phyloP scores from a whole-genome alignment of 768 basidiomycete genomes.

The Russula brevipes region DNA sequence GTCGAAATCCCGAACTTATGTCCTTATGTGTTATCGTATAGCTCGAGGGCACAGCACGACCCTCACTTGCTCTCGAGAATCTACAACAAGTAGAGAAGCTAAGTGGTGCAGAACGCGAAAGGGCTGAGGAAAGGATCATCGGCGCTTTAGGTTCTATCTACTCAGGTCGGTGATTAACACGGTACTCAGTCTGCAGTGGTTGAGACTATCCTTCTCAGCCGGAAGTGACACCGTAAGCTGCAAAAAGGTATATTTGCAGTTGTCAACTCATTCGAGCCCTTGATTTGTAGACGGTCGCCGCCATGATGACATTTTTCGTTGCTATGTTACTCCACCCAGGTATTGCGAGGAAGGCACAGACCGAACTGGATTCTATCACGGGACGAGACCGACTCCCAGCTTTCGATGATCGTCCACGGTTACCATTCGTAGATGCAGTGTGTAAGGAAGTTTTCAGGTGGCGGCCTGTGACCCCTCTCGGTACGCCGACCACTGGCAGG shows the following conservation, averaged over 20 bases:
- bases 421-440: background rate
- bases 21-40: background rate
- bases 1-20: too few species aligned
- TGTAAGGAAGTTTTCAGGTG: background rate
- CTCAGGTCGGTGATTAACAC: background rate
- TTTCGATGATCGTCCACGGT: background rate
- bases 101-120: background rate
- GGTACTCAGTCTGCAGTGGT: too few species aligned
- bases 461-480: background rate
- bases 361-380: background rate
- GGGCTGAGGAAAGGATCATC: background rate
- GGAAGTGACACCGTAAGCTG: conserved; percentile 6
- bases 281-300: background rate
- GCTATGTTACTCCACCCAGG: background rate
- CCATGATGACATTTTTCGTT: background rate
- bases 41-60: conserved; percentile 7
- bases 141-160: conserved; percentile 1
- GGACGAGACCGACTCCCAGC: background rate
- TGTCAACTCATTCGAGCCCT: too few species aligned
- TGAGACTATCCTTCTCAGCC: background rate
- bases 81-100: background rate
- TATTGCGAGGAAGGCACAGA: background rate
- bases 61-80: background rate
- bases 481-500: background rate
- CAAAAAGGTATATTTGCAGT: too few species aligned